These are phyloP conservation scores for Lactuca saligna DNA, from an alignment of 129 eudicot genomes.

Conservation along the genomic window DNA sequence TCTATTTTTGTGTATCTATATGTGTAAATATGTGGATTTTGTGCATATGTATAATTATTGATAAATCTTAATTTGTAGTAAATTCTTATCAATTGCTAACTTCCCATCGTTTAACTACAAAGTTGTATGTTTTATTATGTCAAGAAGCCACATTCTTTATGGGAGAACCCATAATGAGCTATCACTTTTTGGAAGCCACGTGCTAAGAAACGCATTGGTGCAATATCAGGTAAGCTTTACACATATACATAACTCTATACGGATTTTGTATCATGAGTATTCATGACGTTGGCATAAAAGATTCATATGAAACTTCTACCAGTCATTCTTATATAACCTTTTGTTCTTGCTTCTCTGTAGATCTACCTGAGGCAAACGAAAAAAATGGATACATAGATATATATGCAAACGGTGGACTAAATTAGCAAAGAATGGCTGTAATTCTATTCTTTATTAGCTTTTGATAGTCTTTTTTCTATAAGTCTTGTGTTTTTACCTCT, in stretches of 20 bases:
- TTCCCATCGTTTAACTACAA: slow-evolving; percentile 1
- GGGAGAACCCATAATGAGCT: slow-evolving; percentile 97
- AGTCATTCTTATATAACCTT: slow-evolving; percentile 7
- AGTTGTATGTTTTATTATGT: slow-evolving; percentile 47
- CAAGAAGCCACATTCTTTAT: slow-evolving; percentile 79
- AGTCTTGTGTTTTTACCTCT: no score
- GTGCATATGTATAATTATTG: no score
- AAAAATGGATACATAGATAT: slow-evolving; percentile 90
- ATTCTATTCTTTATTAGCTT: slow-evolving; percentile 33
- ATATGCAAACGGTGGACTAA: slow-evolving; percentile 98
- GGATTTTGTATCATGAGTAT: background rate
- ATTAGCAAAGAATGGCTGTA: slow-evolving; percentile 98
- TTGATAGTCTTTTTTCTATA: background rate
- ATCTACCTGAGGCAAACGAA: slow-evolving; percentile 78
- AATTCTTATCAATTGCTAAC: no score
- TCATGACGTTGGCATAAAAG: background rate
- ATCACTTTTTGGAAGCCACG: slow-evolving; percentile 95
- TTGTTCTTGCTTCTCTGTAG: slow-evolving; percentile 50
- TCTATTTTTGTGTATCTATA: no score
- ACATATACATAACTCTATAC: slow-evolving; percentile 11
- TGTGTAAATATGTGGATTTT: no score
- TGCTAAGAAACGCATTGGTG: slow-evolving; percentile 71
- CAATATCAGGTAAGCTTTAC: slow-evolving; percentile 59
- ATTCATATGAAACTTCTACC: background rate
- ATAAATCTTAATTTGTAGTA: no score